Evolutionary conservation across 495 filamentous ascomycete genomes (phyloP), one percentile per base, ranked within the genome.

Genomic region (Trichoderma virens): DNA sequence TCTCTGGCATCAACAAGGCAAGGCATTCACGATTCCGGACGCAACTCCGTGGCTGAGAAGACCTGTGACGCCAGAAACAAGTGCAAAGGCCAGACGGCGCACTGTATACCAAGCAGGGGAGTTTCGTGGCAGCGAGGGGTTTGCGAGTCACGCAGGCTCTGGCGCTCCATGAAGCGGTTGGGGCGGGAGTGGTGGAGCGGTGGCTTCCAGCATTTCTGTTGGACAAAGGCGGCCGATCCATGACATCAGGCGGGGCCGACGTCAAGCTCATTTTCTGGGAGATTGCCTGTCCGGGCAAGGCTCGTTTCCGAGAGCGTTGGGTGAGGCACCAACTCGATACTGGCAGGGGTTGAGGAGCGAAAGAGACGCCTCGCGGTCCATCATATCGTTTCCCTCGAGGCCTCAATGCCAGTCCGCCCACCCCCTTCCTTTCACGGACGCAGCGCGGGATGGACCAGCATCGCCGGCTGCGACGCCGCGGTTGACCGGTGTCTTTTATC

Each of bases 381-480:
- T 35, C 32, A 56, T 56, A 9, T 56, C 51, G 51, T 11, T 35
- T 35, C 11, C 27, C 51, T 56, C 18, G 8, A 20, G n/a, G 16
- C 18, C 8, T 56, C 20, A 27, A 56, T 54, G 45, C 45, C 45
- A 54, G 23, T 54, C 47, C 47, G 25, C 51, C 8, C 51, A 56
- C 51, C 51, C 51, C 51, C 27, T 56, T 30, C 51, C 28, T 47
- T 25, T 35, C 41, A n/a, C 41, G 41, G 41, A 45, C 5, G 18
- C 41, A 45, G 41, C 9, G 51, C 8, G 51, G 51, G 51, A 56
- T 56, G 25, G 51, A 27, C 51, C 11, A 56, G 51, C 51, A 28
- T 56, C 51, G 51, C 51, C 51, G 51, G 51, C 51, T 56, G 51
- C 51, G 51, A 56, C 51, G 51, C 51, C 51, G 51, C 51, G 51